phyloP scores from a whole-genome alignment of 139 green algal genomes.

The Chlorella sp. region DNA sequence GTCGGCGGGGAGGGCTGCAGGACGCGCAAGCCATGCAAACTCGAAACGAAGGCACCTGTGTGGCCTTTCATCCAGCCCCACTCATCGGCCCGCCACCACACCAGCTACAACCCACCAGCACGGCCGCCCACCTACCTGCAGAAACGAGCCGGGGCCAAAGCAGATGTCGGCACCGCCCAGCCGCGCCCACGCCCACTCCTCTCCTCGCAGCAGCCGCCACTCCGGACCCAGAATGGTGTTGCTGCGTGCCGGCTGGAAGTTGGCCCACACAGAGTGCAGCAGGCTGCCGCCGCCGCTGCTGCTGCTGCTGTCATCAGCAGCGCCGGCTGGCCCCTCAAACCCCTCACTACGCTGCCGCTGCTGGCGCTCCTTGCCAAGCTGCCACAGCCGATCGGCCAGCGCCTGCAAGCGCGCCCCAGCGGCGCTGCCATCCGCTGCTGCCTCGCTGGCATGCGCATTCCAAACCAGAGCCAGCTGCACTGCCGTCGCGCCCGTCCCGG shows the following conservation, averaged over 20 bases:
- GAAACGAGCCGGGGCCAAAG: conserved; percentile 70
- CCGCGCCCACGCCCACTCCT: conserved; percentile 26
- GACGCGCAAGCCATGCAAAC: no score
- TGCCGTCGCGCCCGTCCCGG: background rate
- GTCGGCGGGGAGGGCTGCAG: no score
- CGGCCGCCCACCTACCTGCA: conserved; percentile 45
- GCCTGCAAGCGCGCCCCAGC: background rate
- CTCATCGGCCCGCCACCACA: background rate
- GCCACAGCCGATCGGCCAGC: conserved; percentile 18
- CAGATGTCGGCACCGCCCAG: conserved; percentile 68
- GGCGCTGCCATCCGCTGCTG: background rate
- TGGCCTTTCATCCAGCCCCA: background rate
- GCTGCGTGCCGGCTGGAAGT: conserved; percentile 63
- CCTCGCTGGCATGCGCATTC: conserved; percentile 16
- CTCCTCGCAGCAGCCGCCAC: conserved; percentile 57
- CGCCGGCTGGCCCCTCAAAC: no score
- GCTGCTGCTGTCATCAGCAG: background rate
- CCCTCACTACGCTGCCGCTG: no score
- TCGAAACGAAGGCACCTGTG: background rate
- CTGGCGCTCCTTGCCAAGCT: background rate
- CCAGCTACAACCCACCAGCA: no score
- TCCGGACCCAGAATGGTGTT: conserved; percentile 65
- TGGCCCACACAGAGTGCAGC: conserved; percentile 78
- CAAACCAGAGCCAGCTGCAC: conserved; percentile 68
- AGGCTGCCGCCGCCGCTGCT: conserved; percentile 22